phyloP scores from a whole-genome alignment of 2,329 filamentous ascomycete species.

The Atkinsonella hypoxylon region DNA sequence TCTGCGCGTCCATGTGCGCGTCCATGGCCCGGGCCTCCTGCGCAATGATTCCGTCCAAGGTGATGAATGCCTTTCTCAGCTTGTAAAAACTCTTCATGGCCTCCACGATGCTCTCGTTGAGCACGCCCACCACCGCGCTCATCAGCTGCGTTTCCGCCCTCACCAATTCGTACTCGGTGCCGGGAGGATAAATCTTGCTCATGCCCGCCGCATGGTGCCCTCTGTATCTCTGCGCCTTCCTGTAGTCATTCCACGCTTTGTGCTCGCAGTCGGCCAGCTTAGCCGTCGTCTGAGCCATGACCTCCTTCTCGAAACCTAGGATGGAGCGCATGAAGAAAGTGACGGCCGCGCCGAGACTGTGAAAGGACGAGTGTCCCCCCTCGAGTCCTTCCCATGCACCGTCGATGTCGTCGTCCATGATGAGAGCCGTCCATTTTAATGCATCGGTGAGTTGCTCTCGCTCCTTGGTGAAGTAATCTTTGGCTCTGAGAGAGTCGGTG shows the following conservation, averaged over 20 bases:
- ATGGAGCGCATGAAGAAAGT: slow-evolving; percentile 77
- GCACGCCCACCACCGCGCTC: slow-evolving; percentile 73
- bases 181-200: slow-evolving; percentile 58
- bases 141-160: slow-evolving; percentile 81
- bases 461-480: slow-evolving; percentile 28
- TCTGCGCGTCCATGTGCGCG: slow-evolving; percentile 30
- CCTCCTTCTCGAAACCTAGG: slow-evolving; percentile 80
- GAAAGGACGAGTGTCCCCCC: slow-evolving; percentile 72
- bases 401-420: slow-evolving; percentile 86
- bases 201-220: slow-evolving; percentile 29
- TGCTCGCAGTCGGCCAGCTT: slow-evolving; percentile 65
- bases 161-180: slow-evolving; percentile 77
- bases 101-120: slow-evolving; percentile 89
- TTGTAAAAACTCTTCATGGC: slow-evolving; percentile 88
- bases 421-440: slow-evolving; percentile 53
- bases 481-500: slow-evolving; percentile 16
- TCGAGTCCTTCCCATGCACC: slow-evolving; percentile 63
- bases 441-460: slow-evolving; percentile 46
- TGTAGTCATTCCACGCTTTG: slow-evolving; percentile 63
- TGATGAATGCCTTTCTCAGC: slow-evolving; percentile 75
- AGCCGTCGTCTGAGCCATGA: slow-evolving; percentile 72
- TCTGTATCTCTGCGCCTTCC: slow-evolving; percentile 49
- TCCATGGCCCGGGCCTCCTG: slow-evolving; percentile 55
- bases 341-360: slow-evolving; percentile 70
- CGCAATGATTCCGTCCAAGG: slow-evolving; percentile 67